Base-by-base conservation (phyloP, 2,329 filamentous ascomycete species). In the Penicillium sp. region DNA sequence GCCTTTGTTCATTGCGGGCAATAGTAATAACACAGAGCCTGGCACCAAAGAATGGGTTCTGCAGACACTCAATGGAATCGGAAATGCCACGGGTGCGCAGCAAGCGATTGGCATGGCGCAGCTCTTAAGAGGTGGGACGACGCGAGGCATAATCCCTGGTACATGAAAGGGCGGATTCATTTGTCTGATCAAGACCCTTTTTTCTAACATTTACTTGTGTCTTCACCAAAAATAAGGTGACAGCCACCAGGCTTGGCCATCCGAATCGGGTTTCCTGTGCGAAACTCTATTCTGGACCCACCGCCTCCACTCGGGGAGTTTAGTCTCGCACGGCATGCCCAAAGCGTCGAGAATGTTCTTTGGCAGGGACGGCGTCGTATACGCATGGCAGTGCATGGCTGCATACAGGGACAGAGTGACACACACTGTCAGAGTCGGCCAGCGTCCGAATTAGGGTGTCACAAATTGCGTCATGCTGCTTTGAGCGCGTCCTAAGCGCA, bases 1-100 rank as follows among this genome's bases (percentile, higher is more conserved):
- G 61, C 63, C 63, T 11, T 55, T 64, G 14, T 63, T 63, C 7
- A 28, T 64, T 61, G 62, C 61, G 1, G 59, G 53, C 1, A 51
- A 57, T 14, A 58, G 51, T 20, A 24, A 21, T 42, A 23, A 18
- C 23, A 47, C 23, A 18, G 21, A 16, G 8, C 18, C 46, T 8
- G 5, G 4, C 24, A 47, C 23, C 11, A 47, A 30, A n/a, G 23
- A 47, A n/a, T 47, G 46, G 46, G 28, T 28, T 28, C 12, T 28
- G 46, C 46, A 28, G 12, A 18, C 7, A 7, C 46, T 47, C 46
- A 23, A 47, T 30, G 28, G 16, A 28, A 47, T 47, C 18, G 46
- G 14, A 28, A 47, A 14, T 20, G 11, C 23, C 16, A 28, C 24
- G 46, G 46, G 46, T 30, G 28, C 28, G 6, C 46, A 30, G 46